Evolutionary conservation across 345 rosid species (phyloP), one percentile per base, ranked within the genome.

Genomic region (Camelina sativa): DNA sequence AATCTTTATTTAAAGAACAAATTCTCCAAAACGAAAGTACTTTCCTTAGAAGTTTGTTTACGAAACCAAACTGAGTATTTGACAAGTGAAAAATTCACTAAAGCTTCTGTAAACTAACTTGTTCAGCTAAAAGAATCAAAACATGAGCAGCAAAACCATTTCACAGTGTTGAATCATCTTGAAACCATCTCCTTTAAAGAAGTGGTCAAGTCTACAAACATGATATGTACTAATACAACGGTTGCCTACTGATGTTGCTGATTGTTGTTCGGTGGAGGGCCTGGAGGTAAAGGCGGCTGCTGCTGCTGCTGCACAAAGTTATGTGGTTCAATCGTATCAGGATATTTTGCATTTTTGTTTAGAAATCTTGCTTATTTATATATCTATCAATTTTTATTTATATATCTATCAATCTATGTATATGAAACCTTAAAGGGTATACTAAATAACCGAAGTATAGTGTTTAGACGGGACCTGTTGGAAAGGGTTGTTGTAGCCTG

Each of bases 401-500:
- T 43, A 20, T 52, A 46, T 23, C 25, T 23, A 23, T 25, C 30
- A 3, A 25, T 25, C 30, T 25, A 25, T 25, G 28, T 4, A 64
- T 23, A 64, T 13, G 32, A 51, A 46, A 63, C 7, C 2, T 16
- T 8, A 1, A 76, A 0, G 20, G 34, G 51, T 19, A 55, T 47
- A 44, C 58, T 8, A 52, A 8, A 53, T 20, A 53, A 43, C 25
- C 56, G 13, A 46, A 57, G 67, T 11, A 46, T 38, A 38, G 71
- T 11, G 58, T 46, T 54, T 44, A 62, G 38, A 48, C 0, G 1
- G 11, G 11, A 77, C 80, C 80, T 71, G 80, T 56, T 92, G 98
- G 79, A 82, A 95, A 11, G 90, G 97, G 84, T 89, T 94, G 83
- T 88, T 94, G 80, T 72, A 95, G 30, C 93, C 92, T 15, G 86